Base-by-base conservation (phyloP, 257 asterid species). In the Nicotiana sylvestris region DNA sequence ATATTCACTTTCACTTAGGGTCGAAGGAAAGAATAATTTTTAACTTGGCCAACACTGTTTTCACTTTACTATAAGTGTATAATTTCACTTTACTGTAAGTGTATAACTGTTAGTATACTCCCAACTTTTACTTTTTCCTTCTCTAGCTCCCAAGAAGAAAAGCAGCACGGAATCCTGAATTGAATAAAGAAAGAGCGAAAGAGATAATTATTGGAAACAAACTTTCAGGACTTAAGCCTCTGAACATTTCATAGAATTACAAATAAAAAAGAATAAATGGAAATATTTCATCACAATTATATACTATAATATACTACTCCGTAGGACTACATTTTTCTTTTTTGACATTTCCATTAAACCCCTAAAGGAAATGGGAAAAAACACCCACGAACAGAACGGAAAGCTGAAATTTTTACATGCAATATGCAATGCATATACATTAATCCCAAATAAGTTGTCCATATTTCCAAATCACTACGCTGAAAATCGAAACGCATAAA, bases 331-430 rank as follows among this genome's bases (percentile, higher is more conserved):
- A 7, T 7, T 1, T 43, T 43, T 39, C 9, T 1, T 43, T 43
- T 43, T 43, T 8, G 9, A 3, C 13, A 76, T 37, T 7, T 32
- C 64, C 43, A 74, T 6, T 27, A 25, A 6, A 57, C 37, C 79
- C 25, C 25, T 21, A 74, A 3, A 16, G 27, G 25, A 74, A 21
- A 27, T 4, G 12, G 2, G 0, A 16, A 72, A 43, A 72, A 43
- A 72, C 37, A 5, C 33, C 78, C 78, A 46, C 3, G 61, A 4
- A 39, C 46, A 43, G 51, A 43, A 43, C 51, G 11, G 51, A 76
- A 76, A 49, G 64, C 43, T 49, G 64, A 76, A 74, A 51, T 7
- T 49, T 49, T 49, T 76, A 76, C 64, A 76, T 76, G 80, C 80
- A 51, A 16, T 15, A 76, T 39, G 2, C 46, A 43, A 43, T 49